Conservation (phyloP, 2,329 filamentous ascomycete genomes). For the Phialophora tarda region DNA sequence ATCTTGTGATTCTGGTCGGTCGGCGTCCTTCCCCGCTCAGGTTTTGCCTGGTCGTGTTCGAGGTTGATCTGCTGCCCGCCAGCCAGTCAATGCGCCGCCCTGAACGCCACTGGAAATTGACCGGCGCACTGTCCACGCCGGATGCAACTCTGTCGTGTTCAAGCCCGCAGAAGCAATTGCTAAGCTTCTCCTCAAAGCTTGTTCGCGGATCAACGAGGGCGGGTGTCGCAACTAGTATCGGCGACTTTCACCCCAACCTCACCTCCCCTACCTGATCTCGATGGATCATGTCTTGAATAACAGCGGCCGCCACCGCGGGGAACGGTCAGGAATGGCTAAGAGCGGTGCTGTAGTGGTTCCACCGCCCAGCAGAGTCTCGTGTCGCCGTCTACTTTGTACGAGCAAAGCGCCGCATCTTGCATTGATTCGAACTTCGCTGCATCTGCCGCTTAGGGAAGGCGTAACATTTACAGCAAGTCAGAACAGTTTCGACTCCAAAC, state of each 20-base stretch:
- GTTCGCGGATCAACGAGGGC: neutral
- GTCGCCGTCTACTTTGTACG: no score
- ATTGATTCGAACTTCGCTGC: no score
- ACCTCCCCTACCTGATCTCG: no score
- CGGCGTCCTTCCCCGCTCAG: neutral
- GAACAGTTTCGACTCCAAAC: neutral
- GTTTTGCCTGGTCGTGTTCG: neutral
- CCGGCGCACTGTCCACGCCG: neutral
- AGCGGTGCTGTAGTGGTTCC: neutral
- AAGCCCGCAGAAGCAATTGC: slow-evolving; percentile 22
- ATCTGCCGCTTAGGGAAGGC: neutral
- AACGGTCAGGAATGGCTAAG: neutral
- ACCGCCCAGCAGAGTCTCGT: neutral
- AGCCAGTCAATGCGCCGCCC: neutral
- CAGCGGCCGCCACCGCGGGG: no score
- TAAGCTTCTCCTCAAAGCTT: slow-evolving; percentile 29
- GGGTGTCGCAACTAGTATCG: no score
- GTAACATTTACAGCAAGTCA: neutral
- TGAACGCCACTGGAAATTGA: slow-evolving; percentile 8
- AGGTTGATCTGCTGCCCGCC: neutral
- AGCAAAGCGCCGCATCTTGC: neutral
- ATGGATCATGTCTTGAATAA: no score
- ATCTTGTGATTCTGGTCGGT: neutral
- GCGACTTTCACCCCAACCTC: no score
- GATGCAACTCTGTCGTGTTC: slow-evolving; percentile 10